Evolutionary conservation across 2,329 filamentous ascomycete species (phyloP), one percentile per base, ranked within the genome.

Genomic region (Balansia obtecta): DNA sequence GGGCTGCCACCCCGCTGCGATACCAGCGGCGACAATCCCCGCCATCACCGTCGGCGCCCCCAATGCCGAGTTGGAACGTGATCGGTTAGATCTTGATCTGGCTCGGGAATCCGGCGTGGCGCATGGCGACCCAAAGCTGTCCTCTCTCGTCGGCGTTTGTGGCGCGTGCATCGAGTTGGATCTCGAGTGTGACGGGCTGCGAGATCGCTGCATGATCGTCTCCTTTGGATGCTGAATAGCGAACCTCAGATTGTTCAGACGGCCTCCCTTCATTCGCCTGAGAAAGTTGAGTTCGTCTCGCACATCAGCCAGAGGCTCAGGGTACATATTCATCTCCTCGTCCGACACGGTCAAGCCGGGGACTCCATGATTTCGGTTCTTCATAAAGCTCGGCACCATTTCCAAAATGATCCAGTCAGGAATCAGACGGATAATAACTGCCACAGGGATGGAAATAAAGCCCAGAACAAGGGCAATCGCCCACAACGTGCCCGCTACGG

Each of bases 391-490:
- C 2, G 76, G 72, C 40, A 85, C 66, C 51, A 78, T 63, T 42
- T 69, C 70, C 46, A 74, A 65, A 43, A 86, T 61, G 15, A 83
- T 68, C 45, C 77, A 73, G 63, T 97, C 90, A 0, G 93, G 93
- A 48, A 97, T 76, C 27, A 88, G 73, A 45, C 93, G 86, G 52
- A 97, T 84, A 33, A 87, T 70, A 22, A 91, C 74, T 52, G 88
- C 93, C 50, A 95, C 75, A 0, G 89, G 88, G 32, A 97, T 80
- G 16, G 91, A 95, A n/a, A 94, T 68, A 56, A 85, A 73, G 33
- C 90, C 89, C 38, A 95, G 78, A 27, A 93, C 74, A 51, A 98
- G 77, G 8, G 89, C 95, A 57, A 93, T 85, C 8, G 74, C 90
- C 93, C 91, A 97, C 64, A 95, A 85, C 12, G 75, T 52, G 42